Evolutionary conservation across 2,329 filamentous ascomycete species (phyloP), one percentile per base, ranked within the genome.

Genomic region (Dactylonectria estremocensis): DNA sequence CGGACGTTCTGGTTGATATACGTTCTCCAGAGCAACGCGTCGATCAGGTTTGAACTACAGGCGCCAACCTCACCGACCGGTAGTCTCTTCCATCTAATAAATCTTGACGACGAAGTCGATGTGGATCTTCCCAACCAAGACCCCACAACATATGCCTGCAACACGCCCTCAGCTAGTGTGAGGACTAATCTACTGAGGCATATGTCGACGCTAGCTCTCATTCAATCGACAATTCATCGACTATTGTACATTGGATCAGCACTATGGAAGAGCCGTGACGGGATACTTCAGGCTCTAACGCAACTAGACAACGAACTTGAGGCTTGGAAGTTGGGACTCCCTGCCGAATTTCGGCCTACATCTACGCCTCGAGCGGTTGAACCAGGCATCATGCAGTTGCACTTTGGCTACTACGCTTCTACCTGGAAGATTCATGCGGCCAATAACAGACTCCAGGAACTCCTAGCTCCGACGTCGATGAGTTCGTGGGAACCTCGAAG

Each of bases 221-320:
- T 52, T 52, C 48, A 52, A 16, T 52, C 24, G 24, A 28, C 24
- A 28, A 28, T 28, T 28, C 24, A 28, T 28, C 24, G 24, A 28
- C 24, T 28, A 28, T 28, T 28, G 24, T 28, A 7, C 24, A 28
- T 28, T 28, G 24, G 24, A 28, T 28, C 24, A 28, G 24, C 3
- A 28, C 24, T 28, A 28, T 28, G 24, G 24, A 28, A 28, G 24
- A 28, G 24, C 24, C 24, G 28, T 22, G 48, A 52, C 9, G 24
- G 48, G 28, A 24, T 52, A 14, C 24, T 52, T 10, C 48, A 52
- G 48, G 18, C 24, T 14, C 24, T 31, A 22, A 16, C 18, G 7
- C 48, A 52, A 52, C 48, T 52, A 9, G 48, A 52, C 18, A 52
- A 52, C 48, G 18, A 31, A 14, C 48, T 22, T 52, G 7, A 22